These are phyloP conservation scores for Cyclostephanos invisitatus DNA, from an alignment of 108 stramenopile genomes.

Conservation along the genomic window DNA sequence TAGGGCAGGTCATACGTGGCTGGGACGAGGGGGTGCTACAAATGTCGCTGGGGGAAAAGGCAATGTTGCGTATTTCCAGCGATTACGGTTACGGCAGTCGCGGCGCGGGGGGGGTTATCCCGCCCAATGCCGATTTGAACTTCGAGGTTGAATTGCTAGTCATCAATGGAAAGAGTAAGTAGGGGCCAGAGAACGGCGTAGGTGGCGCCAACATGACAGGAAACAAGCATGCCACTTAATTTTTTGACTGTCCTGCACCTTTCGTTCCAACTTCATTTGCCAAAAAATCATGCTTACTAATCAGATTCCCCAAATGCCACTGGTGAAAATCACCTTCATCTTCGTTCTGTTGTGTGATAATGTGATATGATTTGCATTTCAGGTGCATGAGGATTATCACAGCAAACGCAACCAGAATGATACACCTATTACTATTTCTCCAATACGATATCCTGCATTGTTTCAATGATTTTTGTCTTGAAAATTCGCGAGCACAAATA, in stretches of 20 bases:
- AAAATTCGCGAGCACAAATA: too few relatives aligned
- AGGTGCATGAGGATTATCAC: background rate
- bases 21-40: conserved; percentile 59
- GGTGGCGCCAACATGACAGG: background rate
- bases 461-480: too few relatives aligned
- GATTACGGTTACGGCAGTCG: conserved; percentile 86
- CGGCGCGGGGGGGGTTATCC: conserved; percentile 88
- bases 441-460: too few relatives aligned
- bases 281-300: background rate
- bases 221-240: too few relatives aligned
- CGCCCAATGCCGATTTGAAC: conserved; percentile 82
- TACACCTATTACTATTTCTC: too few relatives aligned
- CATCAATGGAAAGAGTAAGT: conserved; percentile 50
- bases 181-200: too few relatives aligned
- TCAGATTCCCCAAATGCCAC: background rate
- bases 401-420: background rate
- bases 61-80: conserved; percentile 69
- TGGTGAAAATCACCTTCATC: background rate
- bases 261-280: background rate
- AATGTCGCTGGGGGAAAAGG: conserved; percentile 77
- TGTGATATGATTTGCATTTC: background rate
- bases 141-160: conserved; percentile 76
- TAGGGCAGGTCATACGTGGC: conserved; percentile 74
- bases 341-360: background rate
- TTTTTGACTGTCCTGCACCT: background rate